phyloP scores from a whole-genome alignment of 768 basidiomycete genomes.

The Tricholoma hemisulphureum region DNA sequence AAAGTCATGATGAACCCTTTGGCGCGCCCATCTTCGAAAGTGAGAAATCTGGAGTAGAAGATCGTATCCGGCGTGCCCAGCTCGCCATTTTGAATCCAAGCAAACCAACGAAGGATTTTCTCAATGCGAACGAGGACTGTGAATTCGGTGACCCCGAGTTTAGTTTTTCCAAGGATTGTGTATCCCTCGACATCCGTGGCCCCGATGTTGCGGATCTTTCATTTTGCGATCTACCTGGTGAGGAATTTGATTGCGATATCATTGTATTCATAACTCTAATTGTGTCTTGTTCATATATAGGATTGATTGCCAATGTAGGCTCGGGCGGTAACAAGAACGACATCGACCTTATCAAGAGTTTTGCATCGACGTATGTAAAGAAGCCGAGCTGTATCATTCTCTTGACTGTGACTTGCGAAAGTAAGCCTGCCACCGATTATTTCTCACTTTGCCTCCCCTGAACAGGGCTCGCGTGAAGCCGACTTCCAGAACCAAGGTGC shows the following conservation, averaged over 20 bases:
- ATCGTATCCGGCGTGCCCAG: conserved; percentile 65
- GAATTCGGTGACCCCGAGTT: conserved; percentile 12
- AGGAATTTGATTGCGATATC: neutral
- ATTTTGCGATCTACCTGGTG: conserved; percentile 63
- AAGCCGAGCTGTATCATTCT: conserved; percentile 55
- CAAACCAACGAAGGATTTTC: conserved; percentile 29
- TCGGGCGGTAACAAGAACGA: conserved; percentile 50
- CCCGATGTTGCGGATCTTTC: conserved; percentile 60
- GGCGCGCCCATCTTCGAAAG: conserved; percentile 51
- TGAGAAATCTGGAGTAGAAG: conserved; percentile 50
- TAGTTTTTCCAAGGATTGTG: conserved; percentile 55
- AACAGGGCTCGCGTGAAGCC: conserved; percentile 38
- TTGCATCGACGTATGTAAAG: conserved; percentile 59
- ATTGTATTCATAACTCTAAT: neutral
- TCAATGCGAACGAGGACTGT: conserved; percentile 36
- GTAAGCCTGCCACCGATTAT: conserved; percentile 35
- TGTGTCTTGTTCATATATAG: conserved; percentile 25
- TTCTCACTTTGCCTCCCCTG: neutral
- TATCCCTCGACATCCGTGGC: conserved; percentile 59
- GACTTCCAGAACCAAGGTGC: conserved; percentile 83
- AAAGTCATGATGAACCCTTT: conserved; percentile 40
- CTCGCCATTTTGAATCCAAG: conserved; percentile 63
- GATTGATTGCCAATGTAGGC: conserved; percentile 58
- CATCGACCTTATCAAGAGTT: conserved; percentile 56
- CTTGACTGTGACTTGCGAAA: conserved; percentile 62